Evolutionary conservation across 139 green algal species (phyloP).

Genomic region (Marvania coccoides): DNA sequence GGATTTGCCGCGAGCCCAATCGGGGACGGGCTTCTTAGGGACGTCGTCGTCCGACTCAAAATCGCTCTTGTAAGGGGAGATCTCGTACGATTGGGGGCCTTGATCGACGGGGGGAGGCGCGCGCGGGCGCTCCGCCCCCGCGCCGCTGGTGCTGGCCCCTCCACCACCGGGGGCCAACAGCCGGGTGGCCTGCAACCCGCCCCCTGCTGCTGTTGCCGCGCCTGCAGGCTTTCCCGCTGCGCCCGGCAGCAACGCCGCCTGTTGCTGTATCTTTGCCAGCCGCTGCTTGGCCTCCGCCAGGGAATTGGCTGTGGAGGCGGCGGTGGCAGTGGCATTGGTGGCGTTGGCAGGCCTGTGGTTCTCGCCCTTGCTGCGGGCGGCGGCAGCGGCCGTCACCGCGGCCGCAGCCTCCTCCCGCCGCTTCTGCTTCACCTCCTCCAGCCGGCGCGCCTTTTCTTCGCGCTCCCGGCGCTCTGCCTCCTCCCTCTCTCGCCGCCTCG

Average conservation of each 20-base stretch:
- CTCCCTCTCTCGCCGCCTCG: conserved; percentile 17
- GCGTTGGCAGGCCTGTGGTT: neutral
- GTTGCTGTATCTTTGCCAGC: conserved; percentile 18
- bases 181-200: neutral
- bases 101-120: neutral
- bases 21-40: conserved; percentile 57
- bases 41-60: conserved; percentile 46
- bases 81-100: conserved; percentile 51
- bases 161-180: neutral
- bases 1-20: conserved; percentile 45
- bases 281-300: conserved; percentile 27
- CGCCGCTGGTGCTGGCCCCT: neutral
- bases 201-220: neutral
- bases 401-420: conserved; percentile 31
- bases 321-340: neutral
- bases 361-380: too few species aligned
- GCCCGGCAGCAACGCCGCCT: neutral
- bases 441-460: conserved; percentile 22
- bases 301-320: neutral
- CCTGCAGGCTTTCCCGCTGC: neutral
- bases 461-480: conserved; percentile 31
- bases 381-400: conserved; percentile 9
- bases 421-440: conserved; percentile 25
- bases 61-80: conserved; percentile 67
- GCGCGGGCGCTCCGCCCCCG: neutral